Evolutionary conservation across 2,329 filamentous ascomycete genomes (phyloP).

Genomic region (Aureobasidium sp.): DNA sequence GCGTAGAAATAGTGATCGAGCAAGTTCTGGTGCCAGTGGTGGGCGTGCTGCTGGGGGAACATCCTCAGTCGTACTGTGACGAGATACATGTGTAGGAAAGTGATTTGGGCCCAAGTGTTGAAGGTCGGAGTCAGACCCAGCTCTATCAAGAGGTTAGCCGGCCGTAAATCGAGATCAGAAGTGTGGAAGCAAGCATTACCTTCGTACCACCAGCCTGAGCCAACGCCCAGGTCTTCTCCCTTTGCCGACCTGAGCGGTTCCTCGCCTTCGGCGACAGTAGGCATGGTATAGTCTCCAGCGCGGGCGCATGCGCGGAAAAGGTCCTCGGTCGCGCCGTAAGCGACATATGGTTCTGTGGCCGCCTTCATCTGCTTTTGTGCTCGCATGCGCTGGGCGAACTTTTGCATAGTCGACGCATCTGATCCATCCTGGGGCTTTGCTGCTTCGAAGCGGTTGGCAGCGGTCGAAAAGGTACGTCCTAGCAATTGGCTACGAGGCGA

Average conservation of each 20-base stretch:
- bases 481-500: not conserved
- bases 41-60: slow-evolving; percentile 62
- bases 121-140: slow-evolving; percentile 80
- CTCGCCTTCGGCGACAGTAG: slow-evolving; percentile 53
- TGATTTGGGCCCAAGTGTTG: slow-evolving; percentile 91
- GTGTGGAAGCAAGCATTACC: slow-evolving; percentile 42
- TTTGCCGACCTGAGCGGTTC: slow-evolving; percentile 64
- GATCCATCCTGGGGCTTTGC: not conserved
- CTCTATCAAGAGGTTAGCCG: slow-evolving; percentile 44
- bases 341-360: slow-evolving; percentile 62
- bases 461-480: not conserved
- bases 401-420: slow-evolving; percentile 17
- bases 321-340: slow-evolving; percentile 70
- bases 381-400: slow-evolving; percentile 18
- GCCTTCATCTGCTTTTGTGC: slow-evolving; percentile 24
- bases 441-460: not conserved
- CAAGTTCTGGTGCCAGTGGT: slow-evolving; percentile 80
- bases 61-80: slow-evolving; percentile 75
- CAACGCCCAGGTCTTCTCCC: slow-evolving; percentile 75
- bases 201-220: slow-evolving; percentile 72
- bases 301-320: slow-evolving; percentile 69
- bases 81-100: slow-evolving; percentile 94
- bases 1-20: slow-evolving; percentile 93
- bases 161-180: not conserved
- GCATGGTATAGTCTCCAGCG: slow-evolving; percentile 71